Percentiles rank a stretch among this genome's conserved stretches.
These are phyloP conservation scores for Cercospora nicotianae DNA, from an alignment of 2,329 filamentous ascomycete species.

Conservation along the genomic window DNA sequence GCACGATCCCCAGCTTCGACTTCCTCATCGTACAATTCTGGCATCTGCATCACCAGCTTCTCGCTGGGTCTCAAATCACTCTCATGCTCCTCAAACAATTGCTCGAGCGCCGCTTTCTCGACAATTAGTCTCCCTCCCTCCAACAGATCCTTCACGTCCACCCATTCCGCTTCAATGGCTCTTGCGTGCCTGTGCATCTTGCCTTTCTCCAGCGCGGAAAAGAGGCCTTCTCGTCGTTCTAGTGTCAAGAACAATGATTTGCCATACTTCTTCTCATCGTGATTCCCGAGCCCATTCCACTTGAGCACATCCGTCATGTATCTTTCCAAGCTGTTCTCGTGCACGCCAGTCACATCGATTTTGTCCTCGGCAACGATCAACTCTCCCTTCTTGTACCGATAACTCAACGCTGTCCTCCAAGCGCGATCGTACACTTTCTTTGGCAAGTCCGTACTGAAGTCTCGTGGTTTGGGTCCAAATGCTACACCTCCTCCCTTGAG, in stretches of 20 bases:
- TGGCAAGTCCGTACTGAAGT: constrained; percentile 82
- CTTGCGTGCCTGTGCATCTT: constrained; percentile 65
- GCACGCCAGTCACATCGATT: constrained; percentile 58
- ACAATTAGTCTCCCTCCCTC: constrained; percentile 83
- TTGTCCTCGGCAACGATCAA: constrained; percentile 82
- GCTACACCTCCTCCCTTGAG: constrained; percentile 81
- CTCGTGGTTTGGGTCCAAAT: constrained; percentile 86
- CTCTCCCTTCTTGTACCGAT: constrained; percentile 84
- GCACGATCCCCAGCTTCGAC: not conserved
- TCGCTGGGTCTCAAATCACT: constrained; percentile 51
- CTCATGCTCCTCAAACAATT: constrained; percentile 71
- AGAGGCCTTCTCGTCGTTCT: constrained; percentile 50
- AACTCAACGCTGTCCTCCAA: constrained; percentile 90
- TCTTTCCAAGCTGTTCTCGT: constrained; percentile 44
- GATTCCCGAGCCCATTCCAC: constrained; percentile 69
- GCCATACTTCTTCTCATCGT: constrained; percentile 58
- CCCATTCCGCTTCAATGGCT: constrained; percentile 69
- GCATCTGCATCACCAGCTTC: constrained; percentile 16
- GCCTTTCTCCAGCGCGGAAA: constrained; percentile 58
- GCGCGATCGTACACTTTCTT: constrained; percentile 93
- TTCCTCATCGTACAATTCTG: constrained; percentile 15
- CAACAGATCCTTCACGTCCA: constrained; percentile 93
- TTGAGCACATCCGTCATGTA: constrained; percentile 69
- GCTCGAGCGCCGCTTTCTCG: constrained; percentile 75
- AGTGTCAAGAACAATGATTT: constrained; percentile 66